These are phyloP conservation scores for Apiotrichum laibachii DNA, from an alignment of 1,284 basidiomycete genomes.

Conservation along the genomic window DNA sequence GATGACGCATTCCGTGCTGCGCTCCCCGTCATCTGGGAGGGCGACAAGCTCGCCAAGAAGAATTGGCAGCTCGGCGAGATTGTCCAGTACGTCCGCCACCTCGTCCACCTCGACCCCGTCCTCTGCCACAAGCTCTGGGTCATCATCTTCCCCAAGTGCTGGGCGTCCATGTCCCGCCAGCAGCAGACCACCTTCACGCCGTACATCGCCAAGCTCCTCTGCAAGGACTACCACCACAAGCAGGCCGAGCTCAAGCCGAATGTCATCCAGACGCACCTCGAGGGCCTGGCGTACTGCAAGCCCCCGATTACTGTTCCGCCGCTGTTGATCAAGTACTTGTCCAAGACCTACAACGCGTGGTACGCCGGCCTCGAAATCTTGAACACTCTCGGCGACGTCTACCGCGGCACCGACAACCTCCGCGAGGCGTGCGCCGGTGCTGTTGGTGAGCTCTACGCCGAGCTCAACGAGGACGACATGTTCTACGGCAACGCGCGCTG, in stretches of 20 bases:
- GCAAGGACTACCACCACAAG: slow-evolving; percentile 88
- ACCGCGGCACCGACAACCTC: slow-evolving; percentile 77
- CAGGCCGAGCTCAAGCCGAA: slow-evolving; percentile 92
- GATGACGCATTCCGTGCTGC: slow-evolving; percentile 53
- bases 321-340: slow-evolving; percentile 92
- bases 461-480: slow-evolving; percentile 93
- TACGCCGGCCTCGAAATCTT: slow-evolving; percentile 86
- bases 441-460: slow-evolving; percentile 91
- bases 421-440: slow-evolving; percentile 87
- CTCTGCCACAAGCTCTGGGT: slow-evolving; percentile 84
- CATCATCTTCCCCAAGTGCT: slow-evolving; percentile 83
- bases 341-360: slow-evolving; percentile 96
- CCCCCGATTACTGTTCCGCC: slow-evolving; percentile 88
- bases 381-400: slow-evolving; percentile 65
- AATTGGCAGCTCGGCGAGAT: slow-evolving; percentile 57
- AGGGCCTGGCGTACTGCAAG: slow-evolving; percentile 76
- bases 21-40: slow-evolving; percentile 21
- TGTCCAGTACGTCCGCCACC: slow-evolving; percentile 72
- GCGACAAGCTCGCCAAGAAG: slow-evolving; percentile 27
- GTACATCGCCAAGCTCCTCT: slow-evolving; percentile 84
- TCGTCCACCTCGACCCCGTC: slow-evolving; percentile 76
- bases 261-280: slow-evolving; percentile 85
- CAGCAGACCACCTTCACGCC: slow-evolving; percentile 88
- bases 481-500: slow-evolving; percentile 96
- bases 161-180: slow-evolving; percentile 78